Evolutionary conservation across 2,329 filamentous ascomycete species (phyloP).

Genomic region (Cercospora zeae-maydis): DNA sequence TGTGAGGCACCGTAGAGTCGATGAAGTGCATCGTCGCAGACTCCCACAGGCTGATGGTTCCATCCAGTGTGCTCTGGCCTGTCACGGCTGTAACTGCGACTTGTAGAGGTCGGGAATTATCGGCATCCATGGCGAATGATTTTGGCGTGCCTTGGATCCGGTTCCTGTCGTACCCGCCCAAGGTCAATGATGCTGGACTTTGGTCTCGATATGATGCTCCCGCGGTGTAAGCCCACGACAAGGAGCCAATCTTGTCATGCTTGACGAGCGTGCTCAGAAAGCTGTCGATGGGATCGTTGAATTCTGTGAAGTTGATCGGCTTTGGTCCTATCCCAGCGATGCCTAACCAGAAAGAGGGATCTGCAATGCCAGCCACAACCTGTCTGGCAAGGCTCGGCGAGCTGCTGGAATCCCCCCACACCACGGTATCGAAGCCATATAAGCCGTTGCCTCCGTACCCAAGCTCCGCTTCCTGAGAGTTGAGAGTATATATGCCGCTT

Average conservation of each 20-base stretch:
- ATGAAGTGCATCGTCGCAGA: conserved; percentile 22
- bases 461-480: conserved; percentile 4
- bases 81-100: conserved; percentile 24
- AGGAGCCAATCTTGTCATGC: conserved; percentile 61
- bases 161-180: conserved; percentile 35
- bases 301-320: conserved; percentile 23
- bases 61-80: conserved; percentile 5
- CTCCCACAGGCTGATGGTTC: conserved; percentile 1
- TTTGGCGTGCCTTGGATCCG: not conserved
- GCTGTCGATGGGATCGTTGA: conserved; percentile 33
- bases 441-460: conserved; percentile 10
- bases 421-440: conserved; percentile 11
- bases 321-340: conserved; percentile 7
- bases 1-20: conserved; percentile 41
- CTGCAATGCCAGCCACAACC: conserved; percentile 9
- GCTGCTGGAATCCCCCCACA: not conserved
- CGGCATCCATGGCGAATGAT: conserved; percentile 13
- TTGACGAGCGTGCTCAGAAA: conserved; percentile 47
- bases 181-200: conserved; percentile 29
- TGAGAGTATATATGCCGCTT: conserved; percentile 9
- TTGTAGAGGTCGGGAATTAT: conserved; percentile 26
- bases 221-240: conserved; percentile 70
- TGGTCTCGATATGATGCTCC: conserved; percentile 61
- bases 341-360: conserved; percentile 12
- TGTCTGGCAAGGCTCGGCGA: conserved; percentile 2